These are phyloP conservation scores for Trichosporon sp. DNA, from an alignment of 1,284 basidiomycete species.

Conservation along the genomic window DNA sequence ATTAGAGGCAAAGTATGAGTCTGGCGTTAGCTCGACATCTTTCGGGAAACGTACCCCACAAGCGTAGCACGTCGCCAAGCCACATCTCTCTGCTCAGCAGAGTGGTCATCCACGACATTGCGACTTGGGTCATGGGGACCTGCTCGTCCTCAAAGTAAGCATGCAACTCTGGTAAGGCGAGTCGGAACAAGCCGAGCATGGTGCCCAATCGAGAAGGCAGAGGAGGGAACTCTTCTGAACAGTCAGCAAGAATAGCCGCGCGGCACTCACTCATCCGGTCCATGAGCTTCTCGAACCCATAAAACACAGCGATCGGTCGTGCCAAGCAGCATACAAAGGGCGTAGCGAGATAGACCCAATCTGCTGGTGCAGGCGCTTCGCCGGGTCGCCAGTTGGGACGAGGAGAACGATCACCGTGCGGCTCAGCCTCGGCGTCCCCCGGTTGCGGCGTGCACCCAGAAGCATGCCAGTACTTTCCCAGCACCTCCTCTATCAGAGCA, in stretches of 20 bases:
- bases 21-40: slow-evolving; percentile 37
- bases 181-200: slow-evolving; percentile 50
- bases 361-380: slow-evolving; percentile 33
- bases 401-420: slow-evolving; percentile 18
- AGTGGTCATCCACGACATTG: slow-evolving; percentile 51
- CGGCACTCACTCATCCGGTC: slow-evolving; percentile 45
- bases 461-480: slow-evolving; percentile 50
- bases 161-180: slow-evolving; percentile 50
- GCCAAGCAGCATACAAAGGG: slow-evolving; percentile 52
- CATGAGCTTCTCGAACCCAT: slow-evolving; percentile 49
- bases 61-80: slow-evolving; percentile 50
- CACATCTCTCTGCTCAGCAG: slow-evolving; percentile 54
- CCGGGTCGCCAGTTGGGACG: slow-evolving; percentile 22
- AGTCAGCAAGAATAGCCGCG: slow-evolving; percentile 7
- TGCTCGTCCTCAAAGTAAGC: slow-evolving; percentile 55
- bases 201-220: slow-evolving; percentile 48
- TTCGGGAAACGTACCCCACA: slow-evolving; percentile 55
- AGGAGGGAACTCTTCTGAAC: slow-evolving; percentile 45
- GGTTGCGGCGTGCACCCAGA: slow-evolving; percentile 35
- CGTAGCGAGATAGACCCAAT: slow-evolving; percentile 53
- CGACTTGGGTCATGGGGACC: slow-evolving; percentile 51
- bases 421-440: slow-evolving; percentile 18
- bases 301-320: slow-evolving; percentile 46
- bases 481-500: slow-evolving; percentile 46
- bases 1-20: slow-evolving; percentile 52